A percentile compares a stretch with the other conserved stretches of the same genome.
Conservation (phyloP, 768 basidiomycete genomes). For the Brasilioporus rufonigricans region DNA sequence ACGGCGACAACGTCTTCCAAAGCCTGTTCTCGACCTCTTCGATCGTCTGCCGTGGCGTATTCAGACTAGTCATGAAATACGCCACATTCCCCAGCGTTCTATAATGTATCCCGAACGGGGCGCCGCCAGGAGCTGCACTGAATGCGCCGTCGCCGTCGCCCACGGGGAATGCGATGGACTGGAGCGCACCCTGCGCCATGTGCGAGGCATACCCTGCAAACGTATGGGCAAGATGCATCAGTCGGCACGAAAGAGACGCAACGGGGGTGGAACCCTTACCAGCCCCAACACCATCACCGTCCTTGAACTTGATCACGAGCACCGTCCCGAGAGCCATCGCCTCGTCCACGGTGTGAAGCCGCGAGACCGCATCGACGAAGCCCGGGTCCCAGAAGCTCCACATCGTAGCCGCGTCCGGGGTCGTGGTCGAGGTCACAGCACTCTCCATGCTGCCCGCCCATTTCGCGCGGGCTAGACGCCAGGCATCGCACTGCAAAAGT, state of each 20-base stretch:
- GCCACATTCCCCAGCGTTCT: conserved; percentile 88
- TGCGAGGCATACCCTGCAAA: conserved; percentile 54
- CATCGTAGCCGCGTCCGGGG: no score
- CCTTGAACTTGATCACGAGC: conserved; percentile 71
- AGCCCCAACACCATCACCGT: conserved; percentile 45
- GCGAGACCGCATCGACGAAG: conserved; percentile 67
- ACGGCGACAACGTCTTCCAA: conserved; percentile 35
- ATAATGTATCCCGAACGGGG: conserved; percentile 71
- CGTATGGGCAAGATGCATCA: no score
- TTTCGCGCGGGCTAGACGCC: conserved; percentile 53
- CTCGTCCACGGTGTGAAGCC: conserved; percentile 54
- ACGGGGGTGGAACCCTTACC: conserved; percentile 40
- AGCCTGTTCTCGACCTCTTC: conserved; percentile 64
- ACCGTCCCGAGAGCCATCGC: conserved; percentile 89
- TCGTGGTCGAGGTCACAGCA: neutral
- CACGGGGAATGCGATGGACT: conserved; percentile 41
- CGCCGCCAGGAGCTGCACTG: conserved; percentile 49
- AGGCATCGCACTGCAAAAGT: conserved; percentile 46
- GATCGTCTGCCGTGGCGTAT: conserved; percentile 55
- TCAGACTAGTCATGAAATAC: conserved; percentile 91
- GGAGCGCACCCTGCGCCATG: conserved; percentile 62
- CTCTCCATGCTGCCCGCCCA: conserved; percentile 45
- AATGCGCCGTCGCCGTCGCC: conserved; percentile 23
- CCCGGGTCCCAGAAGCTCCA: conserved; percentile 90
- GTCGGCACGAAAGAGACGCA: neutral